Conservation (phyloP, 257 asterid species). For the Voacanga thouarsii region DNA sequence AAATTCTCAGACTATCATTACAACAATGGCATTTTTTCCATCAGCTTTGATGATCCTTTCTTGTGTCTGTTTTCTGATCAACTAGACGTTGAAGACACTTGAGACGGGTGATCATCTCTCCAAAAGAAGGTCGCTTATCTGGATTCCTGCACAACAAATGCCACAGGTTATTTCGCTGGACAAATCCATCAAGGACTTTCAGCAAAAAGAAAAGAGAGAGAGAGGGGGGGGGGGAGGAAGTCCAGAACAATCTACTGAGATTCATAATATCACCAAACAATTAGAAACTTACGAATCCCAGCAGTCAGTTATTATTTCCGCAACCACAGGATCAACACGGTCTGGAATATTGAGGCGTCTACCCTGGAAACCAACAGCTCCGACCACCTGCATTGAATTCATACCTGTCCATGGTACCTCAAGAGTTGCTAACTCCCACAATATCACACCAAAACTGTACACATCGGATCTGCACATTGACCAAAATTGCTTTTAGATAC, state of each 20-base stretch:
- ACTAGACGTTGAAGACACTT: slow-evolving; percentile 61
- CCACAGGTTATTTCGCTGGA: background rate
- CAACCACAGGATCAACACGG: slow-evolving; percentile 67
- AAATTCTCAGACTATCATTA: slow-evolving; percentile 28
- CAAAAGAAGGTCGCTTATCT: slow-evolving; percentile 83
- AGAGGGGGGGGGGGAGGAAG: too few relatives aligned
- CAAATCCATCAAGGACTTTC: background rate
- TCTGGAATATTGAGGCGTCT: slow-evolving; percentile 73
- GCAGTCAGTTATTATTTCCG: slow-evolving; percentile 71
- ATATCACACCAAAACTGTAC: slow-evolving; percentile 88
- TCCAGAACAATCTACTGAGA: too few relatives aligned
- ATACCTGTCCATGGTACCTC: slow-evolving; percentile 90
- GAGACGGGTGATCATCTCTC: slow-evolving; percentile 75
- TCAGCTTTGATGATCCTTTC: slow-evolving; percentile 29
- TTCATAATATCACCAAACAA: background rate
- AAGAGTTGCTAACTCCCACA: slow-evolving; percentile 94
- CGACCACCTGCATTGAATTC: slow-evolving; percentile 99
- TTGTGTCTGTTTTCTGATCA: slow-evolving; percentile 38
- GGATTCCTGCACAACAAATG: slow-evolving; percentile 56
- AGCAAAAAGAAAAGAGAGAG: background rate
- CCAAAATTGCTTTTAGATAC: slow-evolving; percentile 10
- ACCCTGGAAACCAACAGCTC: slow-evolving; percentile 98
- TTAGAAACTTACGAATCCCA: slow-evolving; percentile 67
- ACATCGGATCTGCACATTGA: slow-evolving; percentile 78
- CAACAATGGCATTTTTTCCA: slow-evolving; percentile 19